Conservation (phyloP, 805 yeast genomes). For the Saccharomycopsis schoenii region DNA sequence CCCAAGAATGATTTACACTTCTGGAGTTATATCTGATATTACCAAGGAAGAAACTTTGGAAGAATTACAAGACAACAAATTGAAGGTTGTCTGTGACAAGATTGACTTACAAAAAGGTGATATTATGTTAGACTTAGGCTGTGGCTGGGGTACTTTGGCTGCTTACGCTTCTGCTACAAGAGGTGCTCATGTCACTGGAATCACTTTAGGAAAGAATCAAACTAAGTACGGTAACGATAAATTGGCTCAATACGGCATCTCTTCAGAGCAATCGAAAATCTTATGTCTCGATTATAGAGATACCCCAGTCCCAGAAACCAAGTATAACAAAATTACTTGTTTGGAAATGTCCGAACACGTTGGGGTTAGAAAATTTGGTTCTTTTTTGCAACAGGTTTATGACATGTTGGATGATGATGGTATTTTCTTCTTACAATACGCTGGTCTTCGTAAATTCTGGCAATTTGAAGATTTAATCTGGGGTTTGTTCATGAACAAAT, state of each 20-base stretch:
- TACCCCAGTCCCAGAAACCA: constrained; percentile 61
- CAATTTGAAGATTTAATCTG: constrained; percentile 89
- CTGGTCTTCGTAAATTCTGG: constrained; percentile 88
- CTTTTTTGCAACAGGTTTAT: constrained; percentile 71
- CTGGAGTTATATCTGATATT: constrained; percentile 73
- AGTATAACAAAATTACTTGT: constrained; percentile 80
- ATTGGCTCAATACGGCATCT: constrained; percentile 58
- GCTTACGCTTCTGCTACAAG: constrained; percentile 71
- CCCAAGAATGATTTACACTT: constrained; percentile 88
- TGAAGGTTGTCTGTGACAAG: constrained; percentile 81
- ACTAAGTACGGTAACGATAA: constrained; percentile 79
- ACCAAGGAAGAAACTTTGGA: constrained; percentile 63
- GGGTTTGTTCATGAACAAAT: constrained; percentile 95
- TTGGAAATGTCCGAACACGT: constrained; percentile 96
- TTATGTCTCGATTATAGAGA: constrained; percentile 86
- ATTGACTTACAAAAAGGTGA: constrained; percentile 67
- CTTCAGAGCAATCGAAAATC: constrained; percentile 59
- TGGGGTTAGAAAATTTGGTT: constrained; percentile 73
- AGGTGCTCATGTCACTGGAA: constrained; percentile 82
- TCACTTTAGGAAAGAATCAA: constrained; percentile 84
- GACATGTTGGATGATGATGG: constrained; percentile 91
- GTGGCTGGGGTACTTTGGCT: constrained; percentile 95
- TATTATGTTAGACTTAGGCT: constrained; percentile 72
- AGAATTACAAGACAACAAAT: constrained; percentile 80
- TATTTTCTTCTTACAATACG: constrained; percentile 74